Evolutionary conservation across 1,284 basidiomycete genomes (phyloP).

Genomic region (Hemileia vastatrix): DNA sequence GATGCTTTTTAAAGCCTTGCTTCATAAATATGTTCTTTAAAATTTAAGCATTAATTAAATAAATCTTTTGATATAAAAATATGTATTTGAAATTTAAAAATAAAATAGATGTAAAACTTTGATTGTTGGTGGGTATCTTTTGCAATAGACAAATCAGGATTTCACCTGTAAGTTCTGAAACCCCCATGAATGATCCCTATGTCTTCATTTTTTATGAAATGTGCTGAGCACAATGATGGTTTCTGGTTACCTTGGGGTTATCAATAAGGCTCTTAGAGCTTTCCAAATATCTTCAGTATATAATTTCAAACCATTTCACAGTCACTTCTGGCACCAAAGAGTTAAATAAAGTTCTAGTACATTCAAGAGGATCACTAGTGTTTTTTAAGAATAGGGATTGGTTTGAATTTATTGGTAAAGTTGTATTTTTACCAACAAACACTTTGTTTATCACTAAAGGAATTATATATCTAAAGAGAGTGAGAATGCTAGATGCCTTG

Average conservation of each 20-base stretch:
- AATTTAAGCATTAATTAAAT: too few relatives aligned
- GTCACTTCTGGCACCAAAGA: background rate
- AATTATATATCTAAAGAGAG: background rate
- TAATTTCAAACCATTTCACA: background rate
- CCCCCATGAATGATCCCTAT: background rate
- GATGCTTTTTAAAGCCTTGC: too few relatives aligned
- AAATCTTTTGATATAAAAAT: too few relatives aligned
- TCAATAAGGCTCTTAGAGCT: background rate
- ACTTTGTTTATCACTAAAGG: background rate
- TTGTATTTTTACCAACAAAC: background rate
- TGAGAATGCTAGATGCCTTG: background rate
- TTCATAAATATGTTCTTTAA: too few relatives aligned
- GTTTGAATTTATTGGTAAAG: background rate
- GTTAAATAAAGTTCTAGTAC: background rate
- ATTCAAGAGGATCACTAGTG: background rate
- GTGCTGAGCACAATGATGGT: slow-evolving; percentile 1
- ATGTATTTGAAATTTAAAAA: too few relatives aligned
- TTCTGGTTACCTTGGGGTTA: background rate
- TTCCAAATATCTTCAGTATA: background rate
- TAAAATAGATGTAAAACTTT: background rate
- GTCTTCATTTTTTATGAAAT: background rate
- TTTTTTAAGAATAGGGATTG: background rate
- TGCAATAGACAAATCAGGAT: background rate
- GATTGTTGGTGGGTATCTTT: background rate
- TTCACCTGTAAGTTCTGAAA: background rate